phyloP scores from a whole-genome alignment of 768 basidiomycete species.

The Hygrocybe coccinea region DNA sequence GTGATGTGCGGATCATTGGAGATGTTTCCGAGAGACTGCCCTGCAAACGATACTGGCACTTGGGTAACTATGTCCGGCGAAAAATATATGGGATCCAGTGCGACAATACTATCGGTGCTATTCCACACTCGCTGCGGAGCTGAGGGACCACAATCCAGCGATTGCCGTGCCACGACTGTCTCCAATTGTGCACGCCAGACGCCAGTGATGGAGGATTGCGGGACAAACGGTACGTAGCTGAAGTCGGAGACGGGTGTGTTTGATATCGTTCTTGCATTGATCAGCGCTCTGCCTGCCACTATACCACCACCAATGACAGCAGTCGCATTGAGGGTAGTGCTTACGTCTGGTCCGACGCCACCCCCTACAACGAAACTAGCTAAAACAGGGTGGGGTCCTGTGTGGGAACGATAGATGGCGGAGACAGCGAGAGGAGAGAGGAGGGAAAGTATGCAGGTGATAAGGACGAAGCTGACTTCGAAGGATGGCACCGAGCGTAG shows the following conservation, averaged over 20 bases:
- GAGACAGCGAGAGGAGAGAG: neutral
- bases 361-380: neutral
- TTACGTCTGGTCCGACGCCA: conserved; percentile 1
- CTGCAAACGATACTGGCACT: neutral
- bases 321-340: neutral
- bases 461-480: neutral
- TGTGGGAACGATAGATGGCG: neutral
- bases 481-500: neutral
- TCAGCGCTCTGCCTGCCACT: neutral
- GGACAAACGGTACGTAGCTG: neutral
- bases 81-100: neutral
- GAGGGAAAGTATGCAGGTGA: neutral
- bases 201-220: neutral
- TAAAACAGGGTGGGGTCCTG: neutral
- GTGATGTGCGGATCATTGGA: conserved; percentile 3
- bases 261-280: neutral
- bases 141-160: neutral
- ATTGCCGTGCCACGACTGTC: neutral
- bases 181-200: neutral
- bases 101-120: neutral
- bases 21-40: neutral
- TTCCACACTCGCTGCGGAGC: neutral
- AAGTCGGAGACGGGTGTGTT: neutral
- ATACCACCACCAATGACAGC: neutral
- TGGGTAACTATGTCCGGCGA: neutral